Conservation (phyloP, 257 asterid genomes). For the Pogostemon cablin region DNA sequence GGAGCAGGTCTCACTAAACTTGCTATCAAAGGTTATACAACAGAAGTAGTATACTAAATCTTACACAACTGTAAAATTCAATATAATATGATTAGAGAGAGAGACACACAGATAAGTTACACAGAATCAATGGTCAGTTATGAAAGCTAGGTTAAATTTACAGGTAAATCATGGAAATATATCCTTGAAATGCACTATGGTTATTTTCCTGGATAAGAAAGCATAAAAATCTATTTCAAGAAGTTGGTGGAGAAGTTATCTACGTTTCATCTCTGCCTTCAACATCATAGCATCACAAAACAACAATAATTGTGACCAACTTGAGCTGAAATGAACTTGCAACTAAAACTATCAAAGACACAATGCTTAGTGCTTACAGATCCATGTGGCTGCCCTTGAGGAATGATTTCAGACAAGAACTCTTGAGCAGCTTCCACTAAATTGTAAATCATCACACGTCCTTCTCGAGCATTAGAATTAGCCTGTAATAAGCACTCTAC, state of each 20-base stretch:
- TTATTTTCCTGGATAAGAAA: conserved; percentile 1
- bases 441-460: conserved; percentile 97
- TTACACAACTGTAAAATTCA: neutral
- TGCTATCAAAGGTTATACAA: neutral
- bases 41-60: neutral
- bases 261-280: neutral
- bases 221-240: neutral
- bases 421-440: conserved; percentile 99
- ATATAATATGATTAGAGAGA: conserved; percentile 2
- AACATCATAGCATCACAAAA: conserved; percentile 14
- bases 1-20: conserved; percentile 21
- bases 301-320: conserved; percentile 27
- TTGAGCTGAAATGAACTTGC: conserved; percentile 29
- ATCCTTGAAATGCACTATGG: conserved; percentile 4
- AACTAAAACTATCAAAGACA: conserved; percentile 29
- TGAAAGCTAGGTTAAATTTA: conserved; percentile 1
- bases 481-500: conserved; percentile 53
- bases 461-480: conserved; percentile 91
- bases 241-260: conserved; percentile 5
- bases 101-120: conserved; percentile 6
- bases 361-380: conserved; percentile 57
- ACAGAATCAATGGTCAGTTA: conserved; percentile 23
- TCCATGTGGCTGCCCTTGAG: conserved; percentile 54
- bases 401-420: conserved; percentile 88
- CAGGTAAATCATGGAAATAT: conserved; percentile 8